These are phyloP conservation scores for Cladosporium sp. DNA, from an alignment of 2,329 filamentous ascomycete genomes.

Conservation along the genomic window DNA sequence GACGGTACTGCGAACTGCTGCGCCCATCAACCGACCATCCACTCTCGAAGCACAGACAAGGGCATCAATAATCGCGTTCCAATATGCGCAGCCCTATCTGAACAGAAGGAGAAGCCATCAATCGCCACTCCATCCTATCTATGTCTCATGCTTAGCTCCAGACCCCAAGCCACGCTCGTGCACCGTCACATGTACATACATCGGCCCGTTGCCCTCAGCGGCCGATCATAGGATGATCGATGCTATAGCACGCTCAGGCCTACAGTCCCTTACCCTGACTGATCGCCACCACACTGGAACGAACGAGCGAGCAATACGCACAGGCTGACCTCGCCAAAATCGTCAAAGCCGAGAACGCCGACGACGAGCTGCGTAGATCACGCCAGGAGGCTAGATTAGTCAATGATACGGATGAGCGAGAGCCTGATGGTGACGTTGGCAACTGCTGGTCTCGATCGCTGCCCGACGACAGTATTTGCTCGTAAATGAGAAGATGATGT, in stretches of 20 bases:
- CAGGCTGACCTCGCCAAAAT: background rate
- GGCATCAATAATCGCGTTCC: background rate
- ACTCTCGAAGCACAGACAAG: background rate
- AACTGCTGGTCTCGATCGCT: background rate
- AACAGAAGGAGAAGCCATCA: background rate
- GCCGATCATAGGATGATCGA: conserved; percentile 8
- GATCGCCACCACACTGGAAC: background rate
- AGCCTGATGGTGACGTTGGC: background rate
- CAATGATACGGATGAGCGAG: background rate
- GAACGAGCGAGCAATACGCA: background rate
- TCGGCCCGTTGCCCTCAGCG: conserved; percentile 8
- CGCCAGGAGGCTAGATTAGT: background rate
- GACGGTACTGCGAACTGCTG: background rate
- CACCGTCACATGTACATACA: conserved; percentile 18
- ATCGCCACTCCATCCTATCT: background rate
- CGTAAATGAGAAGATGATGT: background rate
- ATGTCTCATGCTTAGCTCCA: conserved; percentile 1
- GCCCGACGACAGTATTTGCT: background rate
- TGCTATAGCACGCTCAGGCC: background rate
- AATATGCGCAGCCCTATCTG: background rate
- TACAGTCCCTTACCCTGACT: background rate
- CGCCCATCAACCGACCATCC: background rate
- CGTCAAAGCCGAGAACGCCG: background rate
- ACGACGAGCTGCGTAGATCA: background rate
- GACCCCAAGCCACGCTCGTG: conserved; percentile 6